Evolutionary conservation across 345 rosid genomes (phyloP), one percentile per base, ranked within the genome.

Genomic region (Acer yangbiense): DNA sequence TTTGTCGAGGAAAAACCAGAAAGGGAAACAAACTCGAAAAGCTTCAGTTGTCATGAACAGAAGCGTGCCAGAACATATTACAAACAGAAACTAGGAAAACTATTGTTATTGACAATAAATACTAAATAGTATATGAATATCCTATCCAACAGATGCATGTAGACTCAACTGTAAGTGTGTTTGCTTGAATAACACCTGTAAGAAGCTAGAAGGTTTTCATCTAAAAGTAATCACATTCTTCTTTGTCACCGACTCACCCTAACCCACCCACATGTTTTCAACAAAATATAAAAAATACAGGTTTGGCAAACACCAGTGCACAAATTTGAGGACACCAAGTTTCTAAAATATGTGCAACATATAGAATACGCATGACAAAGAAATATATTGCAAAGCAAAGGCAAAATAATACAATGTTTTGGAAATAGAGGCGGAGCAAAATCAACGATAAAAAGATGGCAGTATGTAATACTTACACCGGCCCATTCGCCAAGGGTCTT

Each of bases 401-500:
- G 50, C 13, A 48, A 71, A 9, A 9, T 46, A 70, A 25, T 4
- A 21, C 29, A 52, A 52, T 12, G 4, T 16, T 18, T 2, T 6
- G 9, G 17, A 3, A 71, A 29, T 35, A 71, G 17, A 16, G 48
- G 29, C 12, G 9, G 48, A 17, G 18, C 13, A 57, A n/a, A 5
- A 20, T 32, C 25, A 35, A 35, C 7, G 46, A 18, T 8, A 16
- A 52, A 52, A 52, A 39, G 12, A 10, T 20, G 9, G 46, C 0
- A 3, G 48, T 0, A 20, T 4, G 17, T 21, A 46, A 27, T 27
- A 90, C 95, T 87, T 86, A 94, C 97, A 44, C 97, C 97, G 73
- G 94, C 95, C 98, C 98, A 94, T 80, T 94, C 98, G 41, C 97
- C 97, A 1, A 92, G 95, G 50, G 93, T 84, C 85, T 94, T 94